Percentiles rank a stretch among this genome's conserved stretches.
phyloP scores from a whole-genome alignment of 345 rosid species.

The Boechera retrofracta region DNA sequence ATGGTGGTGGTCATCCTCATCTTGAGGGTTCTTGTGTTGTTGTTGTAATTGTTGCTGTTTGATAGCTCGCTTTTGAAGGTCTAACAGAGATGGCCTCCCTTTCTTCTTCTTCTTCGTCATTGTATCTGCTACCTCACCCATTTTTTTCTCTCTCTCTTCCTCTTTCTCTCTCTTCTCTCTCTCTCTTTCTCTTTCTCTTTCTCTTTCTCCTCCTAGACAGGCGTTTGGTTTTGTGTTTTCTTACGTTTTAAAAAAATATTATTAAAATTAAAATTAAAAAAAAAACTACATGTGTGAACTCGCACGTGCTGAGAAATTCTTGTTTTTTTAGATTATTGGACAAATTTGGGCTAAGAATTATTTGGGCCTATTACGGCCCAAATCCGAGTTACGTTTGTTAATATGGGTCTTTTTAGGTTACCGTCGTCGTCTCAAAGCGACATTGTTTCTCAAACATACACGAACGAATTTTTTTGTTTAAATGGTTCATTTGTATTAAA shows the following conservation, averaged over 20 bases:
- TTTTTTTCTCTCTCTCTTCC: constrained; percentile 23
- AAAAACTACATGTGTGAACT: neutral
- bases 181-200: neutral
- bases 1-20: constrained; percentile 30
- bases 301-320: neutral
- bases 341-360: no score
- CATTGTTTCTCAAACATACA: no score
- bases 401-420: no score
- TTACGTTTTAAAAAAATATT: neutral
- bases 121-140: constrained; percentile 61
- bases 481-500: no score
- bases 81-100: constrained; percentile 95
- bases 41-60: constrained; percentile 65
- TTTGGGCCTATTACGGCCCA: no score
- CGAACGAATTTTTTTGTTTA: no score
- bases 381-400: no score
- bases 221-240: constrained; percentile 3
- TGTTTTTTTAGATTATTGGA: no score
- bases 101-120: constrained; percentile 91
- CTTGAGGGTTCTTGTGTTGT: constrained; percentile 13
- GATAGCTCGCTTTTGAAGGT: constrained; percentile 89
- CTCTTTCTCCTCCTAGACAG: neutral
- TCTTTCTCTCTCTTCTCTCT: neutral
- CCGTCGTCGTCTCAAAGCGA: no score
- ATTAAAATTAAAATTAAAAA: no score